Evolutionary conservation across 306 rosid genomes (phyloP).

Genomic region (Malus sieversii): DNA sequence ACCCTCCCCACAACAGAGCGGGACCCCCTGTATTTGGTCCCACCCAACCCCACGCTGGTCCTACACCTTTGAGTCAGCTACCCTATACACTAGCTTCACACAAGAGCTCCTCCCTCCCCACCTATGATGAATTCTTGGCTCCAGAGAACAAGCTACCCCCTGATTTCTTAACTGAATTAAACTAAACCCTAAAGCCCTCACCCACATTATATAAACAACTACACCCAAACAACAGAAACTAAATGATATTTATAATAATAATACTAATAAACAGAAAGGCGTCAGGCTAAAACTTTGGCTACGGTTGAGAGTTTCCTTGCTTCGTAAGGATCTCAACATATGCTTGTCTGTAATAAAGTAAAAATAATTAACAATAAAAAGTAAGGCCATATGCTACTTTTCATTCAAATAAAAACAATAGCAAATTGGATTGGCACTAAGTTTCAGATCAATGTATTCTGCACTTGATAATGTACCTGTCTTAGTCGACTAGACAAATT

Average conservation of each 20-base stretch:
- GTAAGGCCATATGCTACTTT: slow-evolving; percentile 6
- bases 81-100: not conserved
- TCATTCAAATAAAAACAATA: not conserved
- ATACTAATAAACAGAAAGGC: not conserved
- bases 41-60: not conserved
- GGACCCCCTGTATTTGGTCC: not conserved
- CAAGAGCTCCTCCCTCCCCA: not conserved
- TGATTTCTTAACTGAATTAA: not conserved
- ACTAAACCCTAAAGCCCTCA: not conserved
- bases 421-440: not conserved
- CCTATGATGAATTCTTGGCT: not conserved
- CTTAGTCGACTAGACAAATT: not conserved
- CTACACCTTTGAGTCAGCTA: not conserved
- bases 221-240: not conserved
- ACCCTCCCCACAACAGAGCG: not conserved
- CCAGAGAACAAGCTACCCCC: not conserved
- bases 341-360: slow-evolving; percentile 3
- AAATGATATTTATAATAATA: not conserved
- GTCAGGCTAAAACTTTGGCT: not conserved
- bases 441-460: not conserved
- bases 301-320: slow-evolving; percentile 7
- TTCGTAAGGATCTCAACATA: not conserved
- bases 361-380: not conserved
- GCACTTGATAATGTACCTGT: not conserved
- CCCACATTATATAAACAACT: not conserved